Conservation (phyloP, 1,284 basidiomycete genomes). For the Ustilago shanxiensis region DNA sequence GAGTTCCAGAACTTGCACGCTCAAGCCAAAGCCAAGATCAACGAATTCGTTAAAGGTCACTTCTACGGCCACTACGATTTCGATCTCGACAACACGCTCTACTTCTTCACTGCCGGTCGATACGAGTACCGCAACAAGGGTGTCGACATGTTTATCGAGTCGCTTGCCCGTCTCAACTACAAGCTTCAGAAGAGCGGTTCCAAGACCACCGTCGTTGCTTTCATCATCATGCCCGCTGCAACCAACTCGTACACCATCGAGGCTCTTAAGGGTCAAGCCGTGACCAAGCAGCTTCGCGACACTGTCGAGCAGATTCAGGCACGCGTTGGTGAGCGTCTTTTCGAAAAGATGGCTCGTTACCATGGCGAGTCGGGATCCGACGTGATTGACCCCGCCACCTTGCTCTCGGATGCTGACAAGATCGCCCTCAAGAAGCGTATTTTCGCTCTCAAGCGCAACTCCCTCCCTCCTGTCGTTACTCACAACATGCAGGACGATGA, state of each 20-base stretch:
- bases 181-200: conserved; percentile 84
- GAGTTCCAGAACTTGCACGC: conserved; percentile 98
- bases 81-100: conserved; percentile 93
- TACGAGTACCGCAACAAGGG: conserved; percentile 99
- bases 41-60: conserved; percentile 96
- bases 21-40: conserved; percentile 92
- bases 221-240: conserved; percentile 97
- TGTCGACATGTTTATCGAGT: conserved; percentile 99
- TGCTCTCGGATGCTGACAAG: conserved; percentile 91
- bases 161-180: conserved; percentile 83
- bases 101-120: conserved; percentile 98
- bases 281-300: conserved; percentile 94
- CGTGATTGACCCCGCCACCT: conserved; percentile 70
- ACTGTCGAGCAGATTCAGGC: conserved; percentile 92
- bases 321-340: conserved; percentile 88
- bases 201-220: conserved; percentile 90
- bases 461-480: conserved; percentile 90
- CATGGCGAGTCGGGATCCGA: conserved; percentile 74
- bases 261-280: conserved; percentile 96
- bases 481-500: conserved; percentile 98
- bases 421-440: conserved; percentile 95
- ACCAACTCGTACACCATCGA: conserved; percentile 98
- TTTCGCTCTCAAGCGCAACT: conserved; percentile 93
- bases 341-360: conserved; percentile 92
- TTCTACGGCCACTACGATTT: conserved; percentile 98